Evolutionary conservation across 352 stramenopile genomes (phyloP).

Genomic region (Aphanomyces stellatus): DNA sequence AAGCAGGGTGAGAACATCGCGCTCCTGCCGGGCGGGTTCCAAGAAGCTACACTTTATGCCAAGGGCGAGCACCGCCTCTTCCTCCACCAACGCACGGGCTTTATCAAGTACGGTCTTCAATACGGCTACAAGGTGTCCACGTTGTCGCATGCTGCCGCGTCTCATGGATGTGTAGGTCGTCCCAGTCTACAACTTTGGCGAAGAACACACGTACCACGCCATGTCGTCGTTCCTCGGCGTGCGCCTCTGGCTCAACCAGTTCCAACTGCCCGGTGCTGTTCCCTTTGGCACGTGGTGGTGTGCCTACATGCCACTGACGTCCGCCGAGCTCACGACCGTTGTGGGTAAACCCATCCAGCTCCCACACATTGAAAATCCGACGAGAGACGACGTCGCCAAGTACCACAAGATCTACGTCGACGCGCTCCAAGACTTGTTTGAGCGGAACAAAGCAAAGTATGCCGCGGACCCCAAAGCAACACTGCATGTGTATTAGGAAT

Average conservation of each 20-base stretch:
- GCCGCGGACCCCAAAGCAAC: conserved; percentile 43
- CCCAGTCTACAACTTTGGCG: conserved; percentile 89
- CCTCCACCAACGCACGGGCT: conserved; percentile 85
- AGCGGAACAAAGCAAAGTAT: conserved; percentile 77
- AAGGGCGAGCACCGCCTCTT: conserved; percentile 81
- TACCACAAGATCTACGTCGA: conserved; percentile 86
- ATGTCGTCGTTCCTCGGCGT: conserved; percentile 68
- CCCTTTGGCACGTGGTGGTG: conserved; percentile 63
- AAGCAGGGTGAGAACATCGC: conserved; percentile 45
- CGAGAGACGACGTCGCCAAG: conserved; percentile 71
- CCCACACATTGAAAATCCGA: conserved; percentile 80
- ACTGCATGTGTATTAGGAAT: conserved; percentile 40
- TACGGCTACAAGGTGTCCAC: conserved; percentile 71
- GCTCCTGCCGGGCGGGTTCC: conserved; percentile 87
- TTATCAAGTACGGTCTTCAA: conserved; percentile 90
- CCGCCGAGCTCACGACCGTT: conserved; percentile 81
- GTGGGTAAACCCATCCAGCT: conserved; percentile 81
- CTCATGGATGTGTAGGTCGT: conserved; percentile 21
- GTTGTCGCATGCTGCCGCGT: too few relatives aligned
- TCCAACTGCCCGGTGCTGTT: conserved; percentile 75
- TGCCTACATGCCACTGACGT: conserved; percentile 72
- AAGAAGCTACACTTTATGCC: conserved; percentile 89
- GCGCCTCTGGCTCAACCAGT: conserved; percentile 73
- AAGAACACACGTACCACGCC: conserved; percentile 82
- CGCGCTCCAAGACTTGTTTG: conserved; percentile 77